Conservation (phyloP, 371 early-diverging fungal species). For the Mucor mucedo region DNA sequence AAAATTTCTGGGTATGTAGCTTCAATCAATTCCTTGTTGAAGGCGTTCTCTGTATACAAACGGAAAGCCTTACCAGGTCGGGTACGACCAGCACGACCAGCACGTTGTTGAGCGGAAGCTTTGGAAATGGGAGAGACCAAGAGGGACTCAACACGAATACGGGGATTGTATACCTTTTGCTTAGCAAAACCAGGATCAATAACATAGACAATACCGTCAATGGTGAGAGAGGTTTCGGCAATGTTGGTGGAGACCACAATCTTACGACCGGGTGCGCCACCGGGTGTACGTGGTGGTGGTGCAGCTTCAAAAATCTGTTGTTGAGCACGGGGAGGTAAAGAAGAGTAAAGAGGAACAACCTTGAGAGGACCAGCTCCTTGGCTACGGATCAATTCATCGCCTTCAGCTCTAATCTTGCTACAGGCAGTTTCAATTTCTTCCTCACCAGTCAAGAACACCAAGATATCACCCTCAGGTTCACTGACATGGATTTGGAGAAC, state of each 20-base stretch:
- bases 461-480: conserved; percentile 88
- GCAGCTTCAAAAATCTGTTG: conserved; percentile 90
- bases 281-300: conserved; percentile 75
- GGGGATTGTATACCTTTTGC: conserved; percentile 97
- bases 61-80: conserved; percentile 94
- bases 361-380: conserved; percentile 71
- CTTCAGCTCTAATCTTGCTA: conserved; percentile 70
- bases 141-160: conserved; percentile 84
- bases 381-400: conserved; percentile 62
- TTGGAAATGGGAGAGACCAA: conserved; percentile 79
- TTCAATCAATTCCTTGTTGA: conserved; percentile 79
- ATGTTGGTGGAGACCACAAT: conserved; percentile 97
- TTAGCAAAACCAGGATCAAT: conserved; percentile 98
- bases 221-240: conserved; percentile 98
- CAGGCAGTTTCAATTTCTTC: conserved; percentile 94
- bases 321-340: conserved; percentile 90
- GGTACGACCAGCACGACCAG: conserved; percentile 93
- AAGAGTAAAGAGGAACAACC: conserved; percentile 92
- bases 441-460: conserved; percentile 93
- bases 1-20: conserved; percentile 93
- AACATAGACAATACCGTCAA: conserved; percentile 98
- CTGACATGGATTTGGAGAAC: conserved; percentile 84
- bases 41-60: conserved; percentile 90
- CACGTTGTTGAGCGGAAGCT: conserved; percentile 84
- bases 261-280: conserved; percentile 90